Evolutionary conservation across 1,284 basidiomycete species (phyloP).

Genomic region (Apiotrichum porosum): DNA sequence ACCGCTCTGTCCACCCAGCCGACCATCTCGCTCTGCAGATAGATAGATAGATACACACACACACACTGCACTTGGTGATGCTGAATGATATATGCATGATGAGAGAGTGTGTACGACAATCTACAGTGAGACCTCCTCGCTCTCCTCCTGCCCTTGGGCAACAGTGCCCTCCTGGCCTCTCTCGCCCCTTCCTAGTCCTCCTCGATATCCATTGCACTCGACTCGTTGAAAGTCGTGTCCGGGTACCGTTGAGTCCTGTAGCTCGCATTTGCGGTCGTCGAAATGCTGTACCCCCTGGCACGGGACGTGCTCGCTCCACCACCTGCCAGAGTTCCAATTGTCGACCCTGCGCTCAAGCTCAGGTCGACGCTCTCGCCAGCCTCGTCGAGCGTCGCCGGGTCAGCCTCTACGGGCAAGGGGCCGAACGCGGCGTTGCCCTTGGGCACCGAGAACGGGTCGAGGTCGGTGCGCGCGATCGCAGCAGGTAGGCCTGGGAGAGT

Average conservation of each 20-base stretch:
- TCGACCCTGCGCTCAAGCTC: not conserved
- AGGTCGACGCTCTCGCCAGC: slow-evolving; percentile 22
- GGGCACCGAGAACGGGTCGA: slow-evolving; percentile 44
- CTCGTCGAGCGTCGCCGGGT: slow-evolving; percentile 27
- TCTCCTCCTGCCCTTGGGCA: no score
- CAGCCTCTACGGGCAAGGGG: slow-evolving; percentile 32
- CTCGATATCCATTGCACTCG: slow-evolving; percentile 39
- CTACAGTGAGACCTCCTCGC: no score
- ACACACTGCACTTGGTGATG: no score
- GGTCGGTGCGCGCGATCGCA: slow-evolving; percentile 24
- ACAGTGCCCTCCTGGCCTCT: no score
- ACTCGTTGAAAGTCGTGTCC: slow-evolving; percentile 22
- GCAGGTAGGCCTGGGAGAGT: slow-evolving; percentile 38
- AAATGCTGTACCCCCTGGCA: no score
- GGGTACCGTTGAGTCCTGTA: not conserved
- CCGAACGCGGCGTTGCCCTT: slow-evolving; percentile 41
- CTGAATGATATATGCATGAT: no score
- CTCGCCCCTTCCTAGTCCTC: slow-evolving; percentile 35
- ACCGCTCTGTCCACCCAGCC: no score
- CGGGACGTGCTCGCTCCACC: no score
- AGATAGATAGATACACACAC: no score
- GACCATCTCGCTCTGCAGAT: no score
- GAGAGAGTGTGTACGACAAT: no score
- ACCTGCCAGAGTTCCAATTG: not conserved
- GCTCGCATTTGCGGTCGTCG: no score